Conservation (phyloP, 306 rosid genomes). For the Cucurbita ficifolia region DNA sequence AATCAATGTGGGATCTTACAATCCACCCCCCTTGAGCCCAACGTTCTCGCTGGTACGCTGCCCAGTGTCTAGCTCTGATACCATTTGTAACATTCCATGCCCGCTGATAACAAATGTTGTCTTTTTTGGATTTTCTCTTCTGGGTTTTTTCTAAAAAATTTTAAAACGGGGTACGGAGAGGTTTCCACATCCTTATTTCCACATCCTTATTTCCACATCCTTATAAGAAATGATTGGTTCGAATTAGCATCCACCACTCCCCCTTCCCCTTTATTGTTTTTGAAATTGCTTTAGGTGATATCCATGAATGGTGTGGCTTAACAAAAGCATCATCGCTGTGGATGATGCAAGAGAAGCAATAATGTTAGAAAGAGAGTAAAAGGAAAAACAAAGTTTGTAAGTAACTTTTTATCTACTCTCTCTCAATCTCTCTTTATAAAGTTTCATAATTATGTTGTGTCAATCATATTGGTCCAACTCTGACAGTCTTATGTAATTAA, state of each 20-base stretch:
- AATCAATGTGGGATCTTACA: too few species aligned
- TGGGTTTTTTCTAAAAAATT: too few species aligned
- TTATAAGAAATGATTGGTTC: too few species aligned
- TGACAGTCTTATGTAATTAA: constrained; percentile 1
- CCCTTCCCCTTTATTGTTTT: neutral
- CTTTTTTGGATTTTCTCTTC: too few species aligned
- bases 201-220: too few species aligned
- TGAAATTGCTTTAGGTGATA: neutral
- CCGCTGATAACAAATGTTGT: too few species aligned
- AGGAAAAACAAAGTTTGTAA: neutral
- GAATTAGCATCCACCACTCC: neutral
- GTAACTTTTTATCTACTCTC: neutral
- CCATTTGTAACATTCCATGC: too few species aligned
- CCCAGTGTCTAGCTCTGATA: too few species aligned
- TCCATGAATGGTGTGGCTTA: neutral
- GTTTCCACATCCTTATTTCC: too few species aligned
- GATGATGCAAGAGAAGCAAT: neutral
- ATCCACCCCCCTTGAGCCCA: too few species aligned
- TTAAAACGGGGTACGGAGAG: too few species aligned
- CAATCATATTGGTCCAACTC: neutral
- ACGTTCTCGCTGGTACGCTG: too few species aligned
- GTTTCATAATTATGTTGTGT: neutral
- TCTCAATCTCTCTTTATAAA: neutral
- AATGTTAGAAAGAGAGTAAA: neutral
- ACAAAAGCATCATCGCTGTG: neutral